Evolutionary conservation across 2,329 filamentous ascomycete species (phyloP).

Genomic region (Ascocoryne sarcoides): DNA sequence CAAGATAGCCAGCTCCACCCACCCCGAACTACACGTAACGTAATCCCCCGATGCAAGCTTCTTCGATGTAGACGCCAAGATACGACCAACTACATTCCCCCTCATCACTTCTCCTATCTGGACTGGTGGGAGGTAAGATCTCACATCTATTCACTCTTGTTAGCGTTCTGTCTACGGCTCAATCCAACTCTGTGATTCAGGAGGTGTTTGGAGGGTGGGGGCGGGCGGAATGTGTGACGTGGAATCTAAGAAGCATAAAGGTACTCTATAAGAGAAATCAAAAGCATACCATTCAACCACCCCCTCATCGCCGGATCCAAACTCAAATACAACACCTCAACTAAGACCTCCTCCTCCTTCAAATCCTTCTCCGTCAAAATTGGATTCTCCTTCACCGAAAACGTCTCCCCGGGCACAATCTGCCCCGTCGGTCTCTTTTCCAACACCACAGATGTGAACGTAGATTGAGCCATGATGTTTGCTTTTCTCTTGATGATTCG

Average conservation of each 20-base stretch:
- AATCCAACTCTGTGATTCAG: constrained; percentile 3
- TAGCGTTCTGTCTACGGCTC: not conserved
- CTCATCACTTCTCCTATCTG: constrained; percentile 62
- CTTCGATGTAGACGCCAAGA: constrained; percentile 50
- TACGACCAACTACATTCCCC: constrained; percentile 48
- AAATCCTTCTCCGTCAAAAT: constrained; percentile 39
- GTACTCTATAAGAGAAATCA: not conserved
- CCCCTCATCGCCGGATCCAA: constrained; percentile 71
- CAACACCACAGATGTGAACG: constrained; percentile 41
- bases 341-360: constrained; percentile 55
- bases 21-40: constrained; percentile 48
- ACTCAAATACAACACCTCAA: constrained; percentile 54
- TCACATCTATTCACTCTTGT: constrained; percentile 28
- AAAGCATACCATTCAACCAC: constrained; percentile 50
- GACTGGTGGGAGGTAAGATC: constrained; percentile 61
- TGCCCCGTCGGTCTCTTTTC: constrained; percentile 51
- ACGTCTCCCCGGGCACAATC: constrained; percentile 59
- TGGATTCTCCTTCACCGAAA: constrained; percentile 42
- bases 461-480: constrained; percentile 27
- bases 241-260: too few relatives aligned
- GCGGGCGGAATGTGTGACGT: too few relatives aligned
- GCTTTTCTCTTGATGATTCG: constrained; percentile 10
- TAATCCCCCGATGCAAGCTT: constrained; percentile 48
- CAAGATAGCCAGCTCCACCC: constrained; percentile 58
- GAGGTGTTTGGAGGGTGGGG: not conserved